Evolutionary conservation across 495 filamentous ascomycete genomes (phyloP).

Genomic region (Talaromyces thailandensis): DNA sequence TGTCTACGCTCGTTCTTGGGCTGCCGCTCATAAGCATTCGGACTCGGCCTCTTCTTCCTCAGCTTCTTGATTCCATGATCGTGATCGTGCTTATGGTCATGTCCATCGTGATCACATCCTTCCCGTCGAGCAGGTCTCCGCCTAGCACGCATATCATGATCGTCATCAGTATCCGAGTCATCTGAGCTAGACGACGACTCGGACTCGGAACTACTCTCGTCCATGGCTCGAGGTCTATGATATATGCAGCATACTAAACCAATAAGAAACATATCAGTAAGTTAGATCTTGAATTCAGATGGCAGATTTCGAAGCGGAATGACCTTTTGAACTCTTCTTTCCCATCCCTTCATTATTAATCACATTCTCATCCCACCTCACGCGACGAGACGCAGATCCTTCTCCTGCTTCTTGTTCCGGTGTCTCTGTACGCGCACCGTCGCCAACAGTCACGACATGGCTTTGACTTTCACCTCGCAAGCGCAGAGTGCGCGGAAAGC

Average conservation of each 20-base stretch:
- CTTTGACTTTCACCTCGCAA: constrained; percentile 25
- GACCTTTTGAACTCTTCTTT: constrained; percentile 89
- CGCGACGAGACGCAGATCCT: constrained; percentile 32
- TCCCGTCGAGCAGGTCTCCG: constrained; percentile 13
- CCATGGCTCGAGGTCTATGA: constrained; percentile 71
- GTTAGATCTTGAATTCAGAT: neutral
- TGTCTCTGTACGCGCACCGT: neutral
- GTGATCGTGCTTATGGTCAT: constrained; percentile 27
- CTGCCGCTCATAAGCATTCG: constrained; percentile 94
- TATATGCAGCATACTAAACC: constrained; percentile 93
- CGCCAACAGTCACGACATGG: neutral
- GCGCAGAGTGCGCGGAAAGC: constrained; percentile 19
- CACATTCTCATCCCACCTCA: constrained; percentile 89
- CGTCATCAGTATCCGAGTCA: constrained; percentile 50
- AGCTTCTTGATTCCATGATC: constrained; percentile 31
- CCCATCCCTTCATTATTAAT: constrained; percentile 95
- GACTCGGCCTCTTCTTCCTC: constrained; percentile 57
- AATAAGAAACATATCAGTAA: neutral
- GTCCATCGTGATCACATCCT: constrained; percentile 1
- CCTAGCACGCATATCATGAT: constrained; percentile 16
- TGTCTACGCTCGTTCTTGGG: constrained; percentile 42
- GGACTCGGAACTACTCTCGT: constrained; percentile 77
- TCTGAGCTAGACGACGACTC: constrained; percentile 51
- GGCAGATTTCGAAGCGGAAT: neutral
- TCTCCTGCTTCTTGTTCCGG: constrained; percentile 6